Base-by-base conservation (phyloP, 495 filamentous ascomycete genomes). In the Echria macrotheca region DNA sequence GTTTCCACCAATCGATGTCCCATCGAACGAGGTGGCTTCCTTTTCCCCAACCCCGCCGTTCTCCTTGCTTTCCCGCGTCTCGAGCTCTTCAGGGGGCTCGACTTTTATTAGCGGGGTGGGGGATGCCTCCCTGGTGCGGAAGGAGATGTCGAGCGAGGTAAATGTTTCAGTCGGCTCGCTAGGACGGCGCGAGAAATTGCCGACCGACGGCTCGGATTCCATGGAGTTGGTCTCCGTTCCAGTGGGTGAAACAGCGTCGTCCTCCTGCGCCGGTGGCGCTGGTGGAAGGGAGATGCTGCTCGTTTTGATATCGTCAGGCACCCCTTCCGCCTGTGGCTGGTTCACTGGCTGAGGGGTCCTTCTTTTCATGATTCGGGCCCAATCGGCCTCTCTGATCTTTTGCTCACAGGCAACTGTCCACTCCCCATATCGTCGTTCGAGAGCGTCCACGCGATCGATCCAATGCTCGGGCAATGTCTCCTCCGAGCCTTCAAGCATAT, bases 391-490 rank as follows among this genome's bases (percentile, higher is more conserved):
- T 22, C 57, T 56, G 21, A 71, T 59, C 52, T 65, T 66, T 14
- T 51, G 57, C 38, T 76, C 72, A 26, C 69, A 70, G 4, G 60
- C 59, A 18, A 62, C 60, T 11, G 80, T 81, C 94, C 93, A 97
- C 11, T 78, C 70, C 6, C 80, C 77, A 66, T 90, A 95, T n/a
- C 85, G 78, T 9, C 78, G 72, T 58, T 98, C 94, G 11, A 96
- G 67, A 0, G 65, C 62, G 60, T 97, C 94, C 57, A 97, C 78
- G 5, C 82, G 74, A 48, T 91, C 87, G 38, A 96, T 79, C 94
- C 94, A 98, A 15, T 67, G 58, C 25, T 95, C 88, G 0, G 93
- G 93, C 8, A 98, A 62, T 2, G 84, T 84, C 55, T 98, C 93
- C 44, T 83, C 73, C 21, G 81, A 75, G 4, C 87, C 89, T 60